A percentile compares a stretch with the other conserved stretches of the same genome.
Evolutionary conservation across 768 basidiomycete genomes (phyloP).

Genomic region (Tulasnella calospora): DNA sequence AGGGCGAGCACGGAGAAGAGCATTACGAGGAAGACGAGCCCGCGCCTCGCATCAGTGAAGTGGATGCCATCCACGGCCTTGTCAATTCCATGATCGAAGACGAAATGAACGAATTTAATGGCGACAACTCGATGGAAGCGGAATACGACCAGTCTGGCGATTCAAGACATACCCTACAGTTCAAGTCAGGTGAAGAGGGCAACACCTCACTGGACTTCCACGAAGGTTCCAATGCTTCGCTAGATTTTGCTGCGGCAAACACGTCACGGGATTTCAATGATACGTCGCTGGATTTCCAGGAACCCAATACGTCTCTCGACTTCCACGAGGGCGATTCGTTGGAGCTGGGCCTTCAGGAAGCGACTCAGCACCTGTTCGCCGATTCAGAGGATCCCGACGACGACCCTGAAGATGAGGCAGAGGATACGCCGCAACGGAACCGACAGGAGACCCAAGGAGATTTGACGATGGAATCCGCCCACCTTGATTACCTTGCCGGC

Average conservation of each 20-base stretch:
- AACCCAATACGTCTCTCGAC: constrained; percentile 43
- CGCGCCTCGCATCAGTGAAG: background rate
- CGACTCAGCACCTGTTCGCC: constrained; percentile 34
- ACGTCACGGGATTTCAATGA: constrained; percentile 10
- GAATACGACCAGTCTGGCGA: background rate
- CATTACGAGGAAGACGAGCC: constrained; percentile 25
- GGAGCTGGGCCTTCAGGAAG: constrained; percentile 25
- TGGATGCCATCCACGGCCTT: constrained; percentile 22
- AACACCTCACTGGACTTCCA: constrained; percentile 43
- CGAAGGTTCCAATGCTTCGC: background rate
- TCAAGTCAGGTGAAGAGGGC: background rate
- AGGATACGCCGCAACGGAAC: background rate
- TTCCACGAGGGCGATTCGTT: constrained; percentile 28
- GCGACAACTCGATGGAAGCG: constrained; percentile 8
- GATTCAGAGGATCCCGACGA: constrained; percentile 30
- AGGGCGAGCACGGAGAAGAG: constrained; percentile 30
- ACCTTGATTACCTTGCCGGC: background rate
- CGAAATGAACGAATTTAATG: constrained; percentile 27
- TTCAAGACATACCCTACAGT: constrained; percentile 6
- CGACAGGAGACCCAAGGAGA: background rate
- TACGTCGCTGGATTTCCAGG: constrained; percentile 11
- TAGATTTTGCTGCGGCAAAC: background rate
- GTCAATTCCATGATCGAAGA: constrained; percentile 27
- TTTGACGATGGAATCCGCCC: background rate
- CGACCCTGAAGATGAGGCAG: background rate